phyloP scores from a whole-genome alignment of 345 rosid genomes.

The Nasturtium officinale region DNA sequence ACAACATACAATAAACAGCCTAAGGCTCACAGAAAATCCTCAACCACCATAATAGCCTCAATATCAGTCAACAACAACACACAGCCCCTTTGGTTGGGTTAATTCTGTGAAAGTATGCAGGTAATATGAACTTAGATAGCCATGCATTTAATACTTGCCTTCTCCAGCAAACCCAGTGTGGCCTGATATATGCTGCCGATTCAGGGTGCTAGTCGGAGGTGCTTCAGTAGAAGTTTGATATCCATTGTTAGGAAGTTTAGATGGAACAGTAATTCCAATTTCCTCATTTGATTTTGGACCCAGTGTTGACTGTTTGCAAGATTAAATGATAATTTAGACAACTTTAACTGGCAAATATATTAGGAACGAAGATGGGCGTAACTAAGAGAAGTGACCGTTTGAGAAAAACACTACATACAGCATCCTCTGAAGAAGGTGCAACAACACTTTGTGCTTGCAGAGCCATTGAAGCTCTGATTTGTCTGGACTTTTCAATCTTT shows the following conservation, averaged over 20 bases:
- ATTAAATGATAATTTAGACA: conserved; percentile 19
- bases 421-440: conserved; percentile 48
- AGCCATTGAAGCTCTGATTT: conserved; percentile 69
- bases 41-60: not conserved
- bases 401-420: conserved; percentile 47
- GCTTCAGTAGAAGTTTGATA: conserved; percentile 43
- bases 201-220: conserved; percentile 47
- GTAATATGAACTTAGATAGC: conserved; percentile 21
- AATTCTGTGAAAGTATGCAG: conserved; percentile 15
- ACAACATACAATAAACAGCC: conserved; percentile 4
- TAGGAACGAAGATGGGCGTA: conserved; percentile 16
- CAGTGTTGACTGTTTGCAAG: conserved; percentile 56
- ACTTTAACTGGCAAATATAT: conserved; percentile 6
- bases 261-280: conserved; percentile 76
- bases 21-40: conserved; percentile 21
- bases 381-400: conserved; percentile 5
- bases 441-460: conserved; percentile 58
- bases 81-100: conserved; percentile 10
- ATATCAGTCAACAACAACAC: conserved; percentile 2
- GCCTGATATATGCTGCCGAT: conserved; percentile 49
- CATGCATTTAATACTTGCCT: conserved; percentile 53
- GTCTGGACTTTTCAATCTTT: conserved; percentile 89
- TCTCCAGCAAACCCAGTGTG: conserved; percentile 51
- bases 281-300: conserved; percentile 60
- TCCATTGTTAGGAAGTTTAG: conserved; percentile 52